A percentile compares a stretch with the other conserved stretches of the same genome.
These are phyloP conservation scores for Lanmaoa rubissima DNA, from an alignment of 768 basidiomycete species.

Conservation along the genomic window DNA sequence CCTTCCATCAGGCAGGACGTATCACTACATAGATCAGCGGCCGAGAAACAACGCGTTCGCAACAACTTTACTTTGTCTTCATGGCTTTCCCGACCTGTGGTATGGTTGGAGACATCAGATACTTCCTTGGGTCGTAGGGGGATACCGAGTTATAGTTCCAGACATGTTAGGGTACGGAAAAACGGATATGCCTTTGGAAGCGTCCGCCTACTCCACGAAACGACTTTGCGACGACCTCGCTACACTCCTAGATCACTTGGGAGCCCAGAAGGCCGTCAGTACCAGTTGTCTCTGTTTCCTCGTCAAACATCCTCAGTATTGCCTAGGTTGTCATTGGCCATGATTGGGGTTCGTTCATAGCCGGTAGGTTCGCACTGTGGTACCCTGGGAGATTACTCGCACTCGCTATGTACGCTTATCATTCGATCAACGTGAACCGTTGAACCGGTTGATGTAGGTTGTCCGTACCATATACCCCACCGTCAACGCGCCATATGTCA, in stretches of 20 bases:
- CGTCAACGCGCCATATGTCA: constrained; percentile 45
- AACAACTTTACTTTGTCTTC: constrained; percentile 65
- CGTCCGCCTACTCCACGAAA: constrained; percentile 57
- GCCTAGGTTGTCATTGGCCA: constrained; percentile 67
- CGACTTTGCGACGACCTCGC: constrained; percentile 59
- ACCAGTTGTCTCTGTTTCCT: not conserved
- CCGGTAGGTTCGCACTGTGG: constrained; percentile 69
- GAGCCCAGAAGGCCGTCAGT: constrained; percentile 53
- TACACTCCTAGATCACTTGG: constrained; percentile 59
- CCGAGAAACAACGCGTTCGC: constrained; percentile 40
- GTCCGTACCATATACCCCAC: constrained; percentile 67
- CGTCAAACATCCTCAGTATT: not conserved
- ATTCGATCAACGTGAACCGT: not conserved
- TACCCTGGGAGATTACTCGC: constrained; percentile 60
- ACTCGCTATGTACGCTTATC: constrained; percentile 54
- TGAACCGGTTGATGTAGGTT: constrained; percentile 41
- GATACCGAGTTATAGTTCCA: constrained; percentile 59
- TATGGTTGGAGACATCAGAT: constrained; percentile 80
- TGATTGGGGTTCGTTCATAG: constrained; percentile 74
- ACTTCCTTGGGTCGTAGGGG: constrained; percentile 59
- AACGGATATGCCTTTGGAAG: constrained; percentile 57
- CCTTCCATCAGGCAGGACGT: constrained; percentile 59
- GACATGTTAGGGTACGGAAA: constrained; percentile 61
- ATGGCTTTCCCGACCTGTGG: constrained; percentile 76
- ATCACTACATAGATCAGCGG: constrained; percentile 73